A percentile compares a stretch with the other conserved stretches of the same genome.
These are phyloP conservation scores for Penicillium samsonianum DNA, from an alignment of 495 filamentous ascomycete genomes.

Conservation along the genomic window DNA sequence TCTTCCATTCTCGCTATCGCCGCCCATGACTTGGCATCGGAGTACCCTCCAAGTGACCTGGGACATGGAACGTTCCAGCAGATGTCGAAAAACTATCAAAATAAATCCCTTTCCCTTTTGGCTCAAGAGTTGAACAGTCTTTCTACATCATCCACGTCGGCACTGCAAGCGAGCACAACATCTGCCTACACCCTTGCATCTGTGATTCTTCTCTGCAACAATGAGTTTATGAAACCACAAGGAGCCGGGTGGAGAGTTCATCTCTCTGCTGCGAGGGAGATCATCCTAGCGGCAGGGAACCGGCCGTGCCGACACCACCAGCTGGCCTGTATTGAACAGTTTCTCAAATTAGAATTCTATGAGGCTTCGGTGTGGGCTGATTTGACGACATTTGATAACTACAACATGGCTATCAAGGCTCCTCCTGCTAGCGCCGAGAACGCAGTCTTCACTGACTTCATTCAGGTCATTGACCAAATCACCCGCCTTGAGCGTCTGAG, in stretches of 20 bases:
- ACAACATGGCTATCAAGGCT: conserved; percentile 8
- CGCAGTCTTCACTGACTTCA: conserved; percentile 20
- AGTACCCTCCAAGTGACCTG: conserved; percentile 16
- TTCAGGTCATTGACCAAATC: conserved; percentile 22
- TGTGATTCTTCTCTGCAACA: conserved; percentile 24
- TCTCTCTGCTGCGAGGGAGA: conserved; percentile 17
- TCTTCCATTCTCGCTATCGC: conserved; percentile 31
- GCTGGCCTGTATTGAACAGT: conserved; percentile 17
- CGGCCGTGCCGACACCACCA: conserved; percentile 6
- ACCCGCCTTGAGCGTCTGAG: conserved; percentile 18
- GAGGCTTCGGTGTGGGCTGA: conserved; percentile 19
- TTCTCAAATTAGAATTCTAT: conserved; percentile 21
- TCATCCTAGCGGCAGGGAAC: conserved; percentile 14
- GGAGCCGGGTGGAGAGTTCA: conserved; percentile 20
- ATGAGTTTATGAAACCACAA: conserved; percentile 18
- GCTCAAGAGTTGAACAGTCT: conserved; percentile 19
- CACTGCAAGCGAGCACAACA: conserved; percentile 2
- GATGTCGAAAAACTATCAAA: conserved; percentile 20
- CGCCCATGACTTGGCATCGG: conserved; percentile 25
- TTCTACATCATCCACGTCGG: not conserved
- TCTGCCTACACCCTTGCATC: conserved; percentile 17
- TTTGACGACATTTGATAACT: conserved; percentile 15
- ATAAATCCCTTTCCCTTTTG: conserved; percentile 18
- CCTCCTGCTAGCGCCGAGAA: conserved; percentile 11
- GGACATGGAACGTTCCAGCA: conserved; percentile 16